Evolutionary conservation across 345 rosid species (phyloP).

Genomic region (Dovyalis caffra): DNA sequence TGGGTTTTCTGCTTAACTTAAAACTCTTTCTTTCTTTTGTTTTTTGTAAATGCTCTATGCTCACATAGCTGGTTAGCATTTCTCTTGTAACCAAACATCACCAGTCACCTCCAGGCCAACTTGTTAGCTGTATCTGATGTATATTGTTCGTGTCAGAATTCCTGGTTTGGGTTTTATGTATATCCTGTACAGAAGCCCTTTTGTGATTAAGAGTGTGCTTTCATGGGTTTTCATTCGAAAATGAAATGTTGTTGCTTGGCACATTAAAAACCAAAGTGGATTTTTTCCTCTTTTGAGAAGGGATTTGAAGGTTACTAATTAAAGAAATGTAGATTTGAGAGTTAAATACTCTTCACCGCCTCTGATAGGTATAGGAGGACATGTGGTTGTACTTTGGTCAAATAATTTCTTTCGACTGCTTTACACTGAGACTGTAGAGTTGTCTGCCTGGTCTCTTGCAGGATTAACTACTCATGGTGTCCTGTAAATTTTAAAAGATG

Average conservation of each 20-base stretch:
- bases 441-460: not conserved
- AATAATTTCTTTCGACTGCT: not conserved
- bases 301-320: not conserved
- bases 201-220: not conserved
- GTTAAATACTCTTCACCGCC: not conserved
- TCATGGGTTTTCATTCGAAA: not conserved
- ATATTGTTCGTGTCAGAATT: conserved; percentile 15
- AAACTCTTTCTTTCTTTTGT: not conserved
- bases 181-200: conserved; percentile 33
- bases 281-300: not conserved
- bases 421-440: not conserved
- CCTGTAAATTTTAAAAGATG: not conserved
- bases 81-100: conserved; percentile 12
- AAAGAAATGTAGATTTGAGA: not conserved
- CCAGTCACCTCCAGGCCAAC: not conserved
- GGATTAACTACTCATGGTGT: not conserved
- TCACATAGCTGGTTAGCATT: conserved; percentile 23
- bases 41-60: conserved; percentile 19
- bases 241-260: not conserved
- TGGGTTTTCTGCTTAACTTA: conserved; percentile 16
- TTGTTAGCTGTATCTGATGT: conserved; percentile 24
- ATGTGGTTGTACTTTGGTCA: not conserved
- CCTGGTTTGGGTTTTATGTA: conserved; percentile 32
- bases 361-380: not conserved
- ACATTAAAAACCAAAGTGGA: not conserved